Conservation (phyloP, 306 rosid genomes). For the Cicer judaicum region DNA sequence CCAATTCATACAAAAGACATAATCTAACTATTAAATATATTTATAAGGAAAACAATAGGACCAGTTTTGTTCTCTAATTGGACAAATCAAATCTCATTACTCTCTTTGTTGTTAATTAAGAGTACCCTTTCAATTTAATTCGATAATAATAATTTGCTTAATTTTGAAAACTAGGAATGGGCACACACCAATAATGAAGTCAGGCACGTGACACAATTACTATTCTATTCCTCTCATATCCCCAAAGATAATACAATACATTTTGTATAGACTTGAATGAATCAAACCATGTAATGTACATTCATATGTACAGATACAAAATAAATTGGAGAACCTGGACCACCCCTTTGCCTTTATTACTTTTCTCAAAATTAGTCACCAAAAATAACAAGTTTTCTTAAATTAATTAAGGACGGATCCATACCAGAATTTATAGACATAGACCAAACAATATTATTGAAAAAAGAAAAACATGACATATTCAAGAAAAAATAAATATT, state of each 20-base stretch:
- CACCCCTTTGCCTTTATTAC: conserved; percentile 27
- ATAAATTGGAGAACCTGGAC: conserved; percentile 43
- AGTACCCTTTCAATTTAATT: conserved; percentile 20
- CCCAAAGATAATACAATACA: conserved; percentile 29
- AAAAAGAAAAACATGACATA: neutral
- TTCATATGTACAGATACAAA: conserved; percentile 38
- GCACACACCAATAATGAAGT: conserved; percentile 62
- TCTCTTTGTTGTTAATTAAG: conserved; percentile 17
- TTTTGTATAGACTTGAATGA: conserved; percentile 41
- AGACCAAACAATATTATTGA: neutral
- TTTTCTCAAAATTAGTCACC: conserved; percentile 25
- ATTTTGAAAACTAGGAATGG: conserved; percentile 54
- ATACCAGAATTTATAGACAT: neutral
- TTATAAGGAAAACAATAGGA: conserved; percentile 28
- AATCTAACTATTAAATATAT: conserved; percentile 48
- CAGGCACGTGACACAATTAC: conserved; percentile 63
- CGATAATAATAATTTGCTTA: conserved; percentile 16
- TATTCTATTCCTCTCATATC: conserved; percentile 21
- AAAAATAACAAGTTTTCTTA: neutral
- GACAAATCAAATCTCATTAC: conserved; percentile 65
- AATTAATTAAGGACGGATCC: neutral
- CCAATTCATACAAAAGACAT: conserved; percentile 60
- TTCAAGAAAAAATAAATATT: neutral
- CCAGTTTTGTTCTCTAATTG: conserved; percentile 54
- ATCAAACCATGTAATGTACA: conserved; percentile 3